These are phyloP conservation scores for Cyclotella cryptica DNA, from an alignment of 108 stramenopile genomes.

Conservation along the genomic window DNA sequence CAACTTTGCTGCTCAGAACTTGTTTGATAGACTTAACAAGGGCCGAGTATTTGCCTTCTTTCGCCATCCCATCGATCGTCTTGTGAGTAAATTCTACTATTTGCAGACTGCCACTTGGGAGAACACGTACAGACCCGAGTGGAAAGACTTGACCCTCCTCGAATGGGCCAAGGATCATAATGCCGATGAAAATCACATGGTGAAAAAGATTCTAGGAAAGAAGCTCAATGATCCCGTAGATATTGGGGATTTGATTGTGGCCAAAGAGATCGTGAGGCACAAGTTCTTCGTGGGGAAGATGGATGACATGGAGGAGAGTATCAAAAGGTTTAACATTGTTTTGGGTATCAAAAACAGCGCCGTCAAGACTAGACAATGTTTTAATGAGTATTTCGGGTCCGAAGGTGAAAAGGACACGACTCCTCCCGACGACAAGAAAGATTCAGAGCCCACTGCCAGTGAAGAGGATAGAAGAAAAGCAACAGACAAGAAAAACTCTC, in stretches of 20 bases:
- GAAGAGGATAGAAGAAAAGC: constrained; percentile 5
- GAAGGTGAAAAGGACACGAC: constrained; percentile 1
- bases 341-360: constrained; percentile 22
- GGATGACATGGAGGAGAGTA: constrained; percentile 48
- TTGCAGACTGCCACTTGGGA: constrained; percentile 60
- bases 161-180: constrained; percentile 46
- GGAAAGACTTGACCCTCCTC: constrained; percentile 45
- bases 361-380: constrained; percentile 11
- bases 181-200: constrained; percentile 35
- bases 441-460: not conserved
- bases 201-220: constrained; percentile 34
- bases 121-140: constrained; percentile 44
- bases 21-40: constrained; percentile 28
- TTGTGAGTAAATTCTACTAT: constrained; percentile 61
- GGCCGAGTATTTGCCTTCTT: constrained; percentile 47
- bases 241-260: constrained; percentile 26
- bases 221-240: constrained; percentile 11
- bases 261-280: constrained; percentile 41
- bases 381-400: constrained; percentile 22
- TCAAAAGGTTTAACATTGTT: constrained; percentile 32
- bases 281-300: constrained; percentile 53
- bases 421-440: not conserved
- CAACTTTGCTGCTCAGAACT: constrained; percentile 30
- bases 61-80: constrained; percentile 61
- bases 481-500: constrained; percentile 4